A percentile compares a stretch with the other conserved stretches of the same genome.
Conservation (phyloP, 2,329 filamentous ascomycete species). For the Sclerotinia spermophila region DNA sequence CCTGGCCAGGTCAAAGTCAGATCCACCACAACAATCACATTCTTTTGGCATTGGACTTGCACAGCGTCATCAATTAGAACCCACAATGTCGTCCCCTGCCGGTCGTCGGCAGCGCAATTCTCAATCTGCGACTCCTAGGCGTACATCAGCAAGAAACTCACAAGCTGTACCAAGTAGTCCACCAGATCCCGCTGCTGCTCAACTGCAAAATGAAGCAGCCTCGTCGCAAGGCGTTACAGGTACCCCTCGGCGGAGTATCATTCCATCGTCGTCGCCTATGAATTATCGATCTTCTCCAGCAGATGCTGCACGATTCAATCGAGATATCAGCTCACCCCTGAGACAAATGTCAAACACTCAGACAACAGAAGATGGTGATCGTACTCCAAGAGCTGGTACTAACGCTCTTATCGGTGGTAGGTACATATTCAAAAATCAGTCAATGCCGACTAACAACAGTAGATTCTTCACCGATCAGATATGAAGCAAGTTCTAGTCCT, state of each 20-base stretch:
- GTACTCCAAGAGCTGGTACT: conserved; percentile 66
- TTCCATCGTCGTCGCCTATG: conserved; percentile 77
- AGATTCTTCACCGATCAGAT: conserved; percentile 93
- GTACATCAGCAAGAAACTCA: conserved; percentile 54
- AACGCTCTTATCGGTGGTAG: conserved; percentile 56
- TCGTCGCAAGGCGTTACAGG: conserved; percentile 34
- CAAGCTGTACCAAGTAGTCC: conserved; percentile 52
- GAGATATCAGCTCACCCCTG: conserved; percentile 55
- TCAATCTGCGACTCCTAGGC: conserved; percentile 53
- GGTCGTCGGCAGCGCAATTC: conserved; percentile 54
- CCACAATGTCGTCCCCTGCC: conserved; percentile 60
- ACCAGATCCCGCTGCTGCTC: conserved; percentile 36
- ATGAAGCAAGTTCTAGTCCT: conserved; percentile 85
- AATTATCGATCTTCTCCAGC: conserved; percentile 66
- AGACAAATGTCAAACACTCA: conserved; percentile 57
- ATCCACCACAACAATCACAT: conserved; percentile 11
- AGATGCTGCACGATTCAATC: conserved; percentile 39
- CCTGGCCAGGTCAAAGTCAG: conserved; percentile 3
- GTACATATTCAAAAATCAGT: conserved; percentile 24
- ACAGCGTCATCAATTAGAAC: conserved; percentile 2
- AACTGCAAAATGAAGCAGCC: conserved; percentile 38
- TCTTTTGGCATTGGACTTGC: neutral
- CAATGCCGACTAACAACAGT: conserved; percentile 14
- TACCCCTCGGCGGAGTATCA: conserved; percentile 48
- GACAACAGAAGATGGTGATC: conserved; percentile 55